Evolutionary conservation across 306 rosid species (phyloP), one percentile per base, ranked within the genome.

Genomic region (Malus fusca): DNA sequence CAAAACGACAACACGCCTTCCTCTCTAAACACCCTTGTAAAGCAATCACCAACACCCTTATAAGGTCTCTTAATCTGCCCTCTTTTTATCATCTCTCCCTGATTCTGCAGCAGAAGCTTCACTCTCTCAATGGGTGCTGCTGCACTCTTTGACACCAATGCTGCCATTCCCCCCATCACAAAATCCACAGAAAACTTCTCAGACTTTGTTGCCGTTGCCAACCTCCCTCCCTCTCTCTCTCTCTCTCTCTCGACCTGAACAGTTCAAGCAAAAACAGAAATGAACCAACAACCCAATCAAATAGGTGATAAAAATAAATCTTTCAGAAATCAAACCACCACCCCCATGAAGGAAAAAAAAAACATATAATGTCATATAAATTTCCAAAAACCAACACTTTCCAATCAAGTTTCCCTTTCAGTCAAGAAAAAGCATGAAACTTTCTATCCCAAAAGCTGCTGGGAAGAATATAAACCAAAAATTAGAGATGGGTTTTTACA

Each of bases 61-160:
- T 91, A 94, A 14, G 97, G 97, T 60, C 71, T 92, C 81, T 71
- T 76, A n/a, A 95, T 90, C 2, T 85, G 92, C 13, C 99, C 97
- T 84, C 97, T 85, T 82, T 92, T 92, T 46, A 90, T 86, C 97
- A 95, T 78, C 85, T 95, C 99, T 23, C 92, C 94, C 81, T 95
- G 99, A 82, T 92, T 95, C 84, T 95, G 99, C 83, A 92, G 73
- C 82, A 95, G 79, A 84, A 92, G 97, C 84, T 95, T 92, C 71
- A 95, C 97, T 83, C 97, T 88, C 78, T 95, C 97, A 42, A 95
- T 88, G 12, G 99, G 99, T 4, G 99, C 98, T 4, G 92, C 97
- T 28, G 92, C 90, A 71, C 69, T 92, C 85, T 76, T 95, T 4
- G 97, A 83, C 53, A 85, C 68, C 44, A 92, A 74, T 14, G 96